These are phyloP conservation scores for Dissophora globulifera DNA, from an alignment of 192 early-diverging fungal genomes.

Conservation along the genomic window DNA sequence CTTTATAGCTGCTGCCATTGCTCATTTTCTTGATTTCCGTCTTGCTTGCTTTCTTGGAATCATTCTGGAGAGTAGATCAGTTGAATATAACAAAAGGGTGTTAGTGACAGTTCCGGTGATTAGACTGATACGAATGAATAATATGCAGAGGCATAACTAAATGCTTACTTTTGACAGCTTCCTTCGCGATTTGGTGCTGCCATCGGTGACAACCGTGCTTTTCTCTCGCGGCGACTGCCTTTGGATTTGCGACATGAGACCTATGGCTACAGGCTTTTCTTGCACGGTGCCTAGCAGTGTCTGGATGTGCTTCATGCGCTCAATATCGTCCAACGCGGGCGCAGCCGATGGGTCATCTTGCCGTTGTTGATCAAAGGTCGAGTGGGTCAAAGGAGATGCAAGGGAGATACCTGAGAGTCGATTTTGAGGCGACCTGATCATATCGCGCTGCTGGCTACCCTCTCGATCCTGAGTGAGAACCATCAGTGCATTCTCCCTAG, in stretches of 20 bases:
- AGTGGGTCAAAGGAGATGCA: background rate
- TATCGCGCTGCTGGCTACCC: background rate
- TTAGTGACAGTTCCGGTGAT: too few relatives aligned
- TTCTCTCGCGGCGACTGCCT: background rate
- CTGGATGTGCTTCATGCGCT: slow-evolving; percentile 47
- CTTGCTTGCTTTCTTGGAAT: slow-evolving; percentile 17
- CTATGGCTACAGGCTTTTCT: slow-evolving; percentile 16
- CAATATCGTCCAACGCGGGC: slow-evolving; percentile 14
- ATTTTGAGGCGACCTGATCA: slow-evolving; percentile 17
- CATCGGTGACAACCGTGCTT: background rate
- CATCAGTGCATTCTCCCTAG: too few relatives aligned
- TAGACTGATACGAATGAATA: background rate
- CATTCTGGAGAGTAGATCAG: slow-evolving; percentile 18
- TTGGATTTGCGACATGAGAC: slow-evolving; percentile 16
- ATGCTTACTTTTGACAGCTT: slow-evolving; percentile 23
- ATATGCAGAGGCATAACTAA: background rate
- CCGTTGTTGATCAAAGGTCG: background rate
- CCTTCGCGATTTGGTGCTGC: background rate
- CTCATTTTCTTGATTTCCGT: slow-evolving; percentile 17
- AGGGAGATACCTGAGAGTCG: slow-evolving; percentile 21
- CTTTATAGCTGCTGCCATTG: background rate
- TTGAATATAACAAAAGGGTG: too few relatives aligned
- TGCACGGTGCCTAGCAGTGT: slow-evolving; percentile 21
- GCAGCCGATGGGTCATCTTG: background rate
- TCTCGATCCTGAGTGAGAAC: slow-evolving; percentile 19